Conservation (phyloP, 306 rosid species). For the Cucurbita ficifolia region DNA sequence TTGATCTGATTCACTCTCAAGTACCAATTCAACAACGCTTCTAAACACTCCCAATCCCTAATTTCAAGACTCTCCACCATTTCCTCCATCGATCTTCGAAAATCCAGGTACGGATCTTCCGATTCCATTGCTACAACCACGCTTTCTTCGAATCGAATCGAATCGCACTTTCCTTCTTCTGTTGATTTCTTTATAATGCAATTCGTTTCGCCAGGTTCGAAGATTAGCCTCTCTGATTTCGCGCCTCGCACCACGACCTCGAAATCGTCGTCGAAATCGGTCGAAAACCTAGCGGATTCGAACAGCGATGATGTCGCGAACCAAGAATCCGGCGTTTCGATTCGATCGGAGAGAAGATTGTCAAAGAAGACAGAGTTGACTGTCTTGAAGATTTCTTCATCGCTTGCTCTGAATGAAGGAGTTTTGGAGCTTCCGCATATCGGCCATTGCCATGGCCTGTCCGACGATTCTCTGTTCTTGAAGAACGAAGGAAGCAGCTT, state of each 20-base stretch:
- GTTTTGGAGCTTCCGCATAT: constrained; percentile 44
- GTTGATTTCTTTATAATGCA: constrained; percentile 37
- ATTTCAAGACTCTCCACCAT: constrained; percentile 64
- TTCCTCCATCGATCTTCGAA: constrained; percentile 72
- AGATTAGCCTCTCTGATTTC: constrained; percentile 56
- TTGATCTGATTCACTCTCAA: constrained; percentile 44
- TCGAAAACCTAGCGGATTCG: constrained; percentile 45
- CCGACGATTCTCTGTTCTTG: constrained; percentile 18
- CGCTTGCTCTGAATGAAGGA: constrained; percentile 35
- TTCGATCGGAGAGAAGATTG: constrained; percentile 1
- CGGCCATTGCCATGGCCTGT: constrained; percentile 35
- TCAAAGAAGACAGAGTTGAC: constrained; percentile 56
- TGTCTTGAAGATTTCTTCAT: constrained; percentile 39
- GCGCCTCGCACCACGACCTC: constrained; percentile 18
- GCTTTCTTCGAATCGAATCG: constrained; percentile 23
- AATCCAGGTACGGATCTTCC: constrained; percentile 51
- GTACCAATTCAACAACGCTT: constrained; percentile 53
- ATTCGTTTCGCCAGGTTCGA: constrained; percentile 47
- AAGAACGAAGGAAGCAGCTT: constrained; percentile 28
- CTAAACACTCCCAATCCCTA: constrained; percentile 61
- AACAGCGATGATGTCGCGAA: constrained; percentile 43
- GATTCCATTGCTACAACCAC: constrained; percentile 60
- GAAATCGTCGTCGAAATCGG: constrained; percentile 34
- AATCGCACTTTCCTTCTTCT: background rate
- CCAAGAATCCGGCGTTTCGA: constrained; percentile 53